Percentiles rank a stretch among this genome's conserved stretches.
These are phyloP conservation scores for Acanthamoeba triangularis DNA, from an alignment of 208 protist species.

Conservation along the genomic window DNA sequence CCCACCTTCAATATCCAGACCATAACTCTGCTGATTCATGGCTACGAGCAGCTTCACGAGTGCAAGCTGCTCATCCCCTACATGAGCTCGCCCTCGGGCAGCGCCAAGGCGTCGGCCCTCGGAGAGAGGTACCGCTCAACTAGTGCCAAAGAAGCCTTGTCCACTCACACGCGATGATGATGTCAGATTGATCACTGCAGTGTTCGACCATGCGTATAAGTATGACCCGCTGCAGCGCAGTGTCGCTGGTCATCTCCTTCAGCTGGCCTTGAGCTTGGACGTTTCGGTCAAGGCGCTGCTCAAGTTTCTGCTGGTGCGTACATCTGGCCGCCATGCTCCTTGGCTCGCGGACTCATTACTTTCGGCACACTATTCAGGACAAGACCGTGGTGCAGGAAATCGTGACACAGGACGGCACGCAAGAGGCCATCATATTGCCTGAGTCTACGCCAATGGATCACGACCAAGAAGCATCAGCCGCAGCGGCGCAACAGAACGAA, in stretches of 20 bases:
- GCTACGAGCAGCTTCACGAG: slow-evolving; percentile 76
- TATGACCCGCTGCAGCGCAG: slow-evolving; percentile 73
- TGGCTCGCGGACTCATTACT: not conserved
- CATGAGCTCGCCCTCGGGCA: slow-evolving; percentile 17
- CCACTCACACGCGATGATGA: not conserved
- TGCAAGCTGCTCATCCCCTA: slow-evolving; percentile 75
- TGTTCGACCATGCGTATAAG: slow-evolving; percentile 72
- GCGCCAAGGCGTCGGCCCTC: slow-evolving; percentile 26
- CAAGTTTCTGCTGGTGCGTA: slow-evolving; percentile 76
- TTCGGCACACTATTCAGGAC: slow-evolving; percentile 27
- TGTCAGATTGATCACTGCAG: slow-evolving; percentile 38
- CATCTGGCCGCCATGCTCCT: not conserved
- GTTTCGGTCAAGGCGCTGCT: slow-evolving; percentile 70
- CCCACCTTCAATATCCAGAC: slow-evolving; percentile 68
- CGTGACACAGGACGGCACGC: not conserved
- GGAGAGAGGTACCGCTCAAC: not conserved
- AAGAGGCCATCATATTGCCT: slow-evolving; percentile 32
- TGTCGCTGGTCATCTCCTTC: slow-evolving; percentile 69
- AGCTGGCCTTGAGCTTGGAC: slow-evolving; percentile 66
- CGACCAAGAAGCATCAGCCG: not conserved
- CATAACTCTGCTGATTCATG: slow-evolving; percentile 32
- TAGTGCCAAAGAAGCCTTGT: not conserved
- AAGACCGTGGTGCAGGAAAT: slow-evolving; percentile 68
- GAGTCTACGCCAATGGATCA: not conserved
- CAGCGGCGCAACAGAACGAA: not conserved